phyloP scores from a whole-genome alignment of 257 asterid species.

The Capsicum chinense region DNA sequence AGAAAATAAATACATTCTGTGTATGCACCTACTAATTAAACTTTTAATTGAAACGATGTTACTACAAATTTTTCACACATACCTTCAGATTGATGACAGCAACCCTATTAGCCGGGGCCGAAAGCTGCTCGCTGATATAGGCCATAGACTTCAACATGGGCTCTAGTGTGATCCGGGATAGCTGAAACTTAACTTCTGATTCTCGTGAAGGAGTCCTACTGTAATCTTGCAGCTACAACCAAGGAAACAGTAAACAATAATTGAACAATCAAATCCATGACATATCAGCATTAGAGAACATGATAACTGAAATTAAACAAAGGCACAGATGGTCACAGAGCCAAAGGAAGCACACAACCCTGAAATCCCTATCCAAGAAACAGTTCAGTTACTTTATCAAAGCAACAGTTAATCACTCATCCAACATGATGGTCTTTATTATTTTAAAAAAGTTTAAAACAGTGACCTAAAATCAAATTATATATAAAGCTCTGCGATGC shows the following conservation, averaged over 20 bases:
- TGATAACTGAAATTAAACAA: constrained; percentile 23
- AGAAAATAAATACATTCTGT: neutral
- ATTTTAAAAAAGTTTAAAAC: neutral
- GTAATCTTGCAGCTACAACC: constrained; percentile 78
- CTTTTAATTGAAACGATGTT: neutral
- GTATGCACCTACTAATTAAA: neutral
- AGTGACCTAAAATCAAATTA: constrained; percentile 5
- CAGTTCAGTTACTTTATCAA: neutral
- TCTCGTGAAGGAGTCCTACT: constrained; percentile 63
- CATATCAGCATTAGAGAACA: constrained; percentile 18
- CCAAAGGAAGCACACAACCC: constrained; percentile 12
- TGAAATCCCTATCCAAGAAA: neutral
- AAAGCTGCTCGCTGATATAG: constrained; percentile 83
- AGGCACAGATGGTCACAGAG: neutral
- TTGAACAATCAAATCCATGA: constrained; percentile 19
- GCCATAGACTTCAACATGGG: constrained; percentile 95
- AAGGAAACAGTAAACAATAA: constrained; percentile 28
- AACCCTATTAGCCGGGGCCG: constrained; percentile 74
- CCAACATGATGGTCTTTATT: neutral
- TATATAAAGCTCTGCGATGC: constrained; percentile 32
- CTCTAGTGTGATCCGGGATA: constrained; percentile 73
- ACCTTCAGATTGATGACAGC: constrained; percentile 94
- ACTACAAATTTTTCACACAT: constrained; percentile 28
- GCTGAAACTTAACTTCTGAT: constrained; percentile 79
- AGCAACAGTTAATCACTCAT: neutral